Percentiles rank a stretch among this genome's conserved stretches.
Conservation (phyloP, 148 eudicot genomes). For the Chenopodium quinoa region DNA sequence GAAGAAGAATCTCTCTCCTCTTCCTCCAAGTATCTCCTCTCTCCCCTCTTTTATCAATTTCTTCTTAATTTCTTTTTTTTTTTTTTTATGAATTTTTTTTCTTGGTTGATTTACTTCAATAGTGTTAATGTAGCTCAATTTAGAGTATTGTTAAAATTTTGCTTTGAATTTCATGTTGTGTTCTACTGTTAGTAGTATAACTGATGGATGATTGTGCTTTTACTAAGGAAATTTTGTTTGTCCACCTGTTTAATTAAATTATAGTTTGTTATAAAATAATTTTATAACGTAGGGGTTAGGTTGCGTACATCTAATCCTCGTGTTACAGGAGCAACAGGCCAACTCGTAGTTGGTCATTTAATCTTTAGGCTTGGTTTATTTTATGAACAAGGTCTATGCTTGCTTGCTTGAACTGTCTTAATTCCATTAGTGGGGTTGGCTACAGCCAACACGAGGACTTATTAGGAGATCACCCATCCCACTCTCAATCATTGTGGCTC, state of each 20-base stretch:
- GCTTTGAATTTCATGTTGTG: neutral
- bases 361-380: too few species aligned
- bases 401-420: too few species aligned
- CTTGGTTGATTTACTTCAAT: neutral
- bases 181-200: too few species aligned
- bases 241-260: neutral
- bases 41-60: too few species aligned
- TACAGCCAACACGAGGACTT: too few species aligned
- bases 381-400: too few species aligned
- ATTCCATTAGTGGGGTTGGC: too few species aligned
- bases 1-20: constrained; percentile 68
- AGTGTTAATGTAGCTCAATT: neutral
- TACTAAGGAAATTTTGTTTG: neutral
- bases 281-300: neutral
- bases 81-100: too few species aligned
- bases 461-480: too few species aligned
- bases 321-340: neutral
- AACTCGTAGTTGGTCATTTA: too few species aligned
- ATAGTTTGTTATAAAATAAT: neutral
- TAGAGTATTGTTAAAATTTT: neutral
- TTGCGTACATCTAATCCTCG: neutral
- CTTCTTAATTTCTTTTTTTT: neutral
- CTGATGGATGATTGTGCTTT: neutral
- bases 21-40: constrained; percentile 56
- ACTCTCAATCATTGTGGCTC: too few species aligned